phyloP scores from a whole-genome alignment of 2,329 filamentous ascomycete species.

The Kalmusia sp. region DNA sequence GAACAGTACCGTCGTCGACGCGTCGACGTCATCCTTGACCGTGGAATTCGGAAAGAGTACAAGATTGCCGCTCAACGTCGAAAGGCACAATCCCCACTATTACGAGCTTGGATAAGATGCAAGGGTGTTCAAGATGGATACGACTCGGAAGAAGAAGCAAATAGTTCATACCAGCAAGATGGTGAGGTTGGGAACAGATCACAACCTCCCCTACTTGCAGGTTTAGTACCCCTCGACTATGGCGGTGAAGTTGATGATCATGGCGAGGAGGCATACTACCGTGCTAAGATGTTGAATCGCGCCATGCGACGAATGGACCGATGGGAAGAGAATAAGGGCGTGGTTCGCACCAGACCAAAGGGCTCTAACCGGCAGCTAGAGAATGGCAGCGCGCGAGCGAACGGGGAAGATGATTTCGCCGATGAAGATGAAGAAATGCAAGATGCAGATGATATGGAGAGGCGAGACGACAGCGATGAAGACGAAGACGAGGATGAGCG shows the following conservation, averaged over 20 bases:
- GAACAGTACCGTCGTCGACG: conserved; percentile 79
- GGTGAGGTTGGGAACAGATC: conserved; percentile 35
- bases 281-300: conserved; percentile 71
- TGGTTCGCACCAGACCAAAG: conserved; percentile 33
- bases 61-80: conserved; percentile 68
- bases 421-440: conserved; percentile 40
- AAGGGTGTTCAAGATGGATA: conserved; percentile 55
- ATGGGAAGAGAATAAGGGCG: conserved; percentile 63
- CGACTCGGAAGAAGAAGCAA: conserved; percentile 53
- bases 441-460: conserved; percentile 26
- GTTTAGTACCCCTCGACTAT: conserved; percentile 65
- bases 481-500: conserved; percentile 44
- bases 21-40: conserved; percentile 81
- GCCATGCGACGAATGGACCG: conserved; percentile 70
- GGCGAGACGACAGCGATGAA: conserved; percentile 42
- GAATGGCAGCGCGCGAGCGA: conserved; percentile 23
- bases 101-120: conserved; percentile 71
- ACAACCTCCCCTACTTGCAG: conserved; percentile 51
- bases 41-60: conserved; percentile 73
- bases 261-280: conserved; percentile 74
- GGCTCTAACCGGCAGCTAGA: conserved; percentile 15
- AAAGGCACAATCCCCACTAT: conserved; percentile 69
- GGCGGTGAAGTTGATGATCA: conserved; percentile 71
- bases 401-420: conserved; percentile 37
- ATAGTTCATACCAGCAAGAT: conserved; percentile 47